These are phyloP conservation scores for Cladosporium velox DNA, from an alignment of 2,329 filamentous ascomycete species.

Conservation along the genomic window DNA sequence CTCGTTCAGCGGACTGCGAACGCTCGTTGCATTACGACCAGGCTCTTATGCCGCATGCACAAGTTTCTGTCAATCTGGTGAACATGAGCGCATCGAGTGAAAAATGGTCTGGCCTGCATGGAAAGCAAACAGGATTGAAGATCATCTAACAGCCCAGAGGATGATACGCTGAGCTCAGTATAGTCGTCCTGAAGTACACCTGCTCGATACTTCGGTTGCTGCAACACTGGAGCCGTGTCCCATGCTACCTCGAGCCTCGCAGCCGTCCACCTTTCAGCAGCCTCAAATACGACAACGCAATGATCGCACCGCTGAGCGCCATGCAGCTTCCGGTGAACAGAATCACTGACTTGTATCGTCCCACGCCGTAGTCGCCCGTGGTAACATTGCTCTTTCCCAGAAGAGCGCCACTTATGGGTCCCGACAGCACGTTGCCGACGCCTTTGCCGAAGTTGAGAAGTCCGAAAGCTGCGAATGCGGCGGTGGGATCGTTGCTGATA, in stretches of 20 bases:
- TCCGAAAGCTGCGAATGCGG: conserved; percentile 29
- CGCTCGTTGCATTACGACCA: no score
- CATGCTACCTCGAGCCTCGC: neutral
- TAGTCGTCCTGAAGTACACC: no score
- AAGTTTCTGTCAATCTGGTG: no score
- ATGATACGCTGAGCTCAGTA: no score
- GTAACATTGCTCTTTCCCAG: conserved; percentile 12
- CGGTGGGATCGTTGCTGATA: conserved; percentile 26
- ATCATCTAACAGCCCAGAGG: no score
- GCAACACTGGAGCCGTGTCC: neutral
- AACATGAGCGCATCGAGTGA: no score
- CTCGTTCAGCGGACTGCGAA: no score
- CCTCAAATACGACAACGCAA: conserved; percentile 12
- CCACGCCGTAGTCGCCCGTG: conserved; percentile 22
- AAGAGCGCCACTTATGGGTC: conserved; percentile 31
- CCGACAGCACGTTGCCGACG: conserved; percentile 32
- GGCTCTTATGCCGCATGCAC: no score
- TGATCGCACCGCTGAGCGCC: conserved; percentile 24
- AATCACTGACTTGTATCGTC: conserved; percentile 25
- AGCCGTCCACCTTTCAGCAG: neutral
- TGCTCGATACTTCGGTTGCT: neutral
- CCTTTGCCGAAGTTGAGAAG: conserved; percentile 33
- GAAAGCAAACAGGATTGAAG: no score
- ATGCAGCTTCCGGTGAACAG: conserved; percentile 30
- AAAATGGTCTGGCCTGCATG: no score